Percentiles rank a stretch among this genome's conserved stretches.
Conservation (phyloP, 2,329 filamentous ascomycete genomes). For the Venturia aucupariae region DNA sequence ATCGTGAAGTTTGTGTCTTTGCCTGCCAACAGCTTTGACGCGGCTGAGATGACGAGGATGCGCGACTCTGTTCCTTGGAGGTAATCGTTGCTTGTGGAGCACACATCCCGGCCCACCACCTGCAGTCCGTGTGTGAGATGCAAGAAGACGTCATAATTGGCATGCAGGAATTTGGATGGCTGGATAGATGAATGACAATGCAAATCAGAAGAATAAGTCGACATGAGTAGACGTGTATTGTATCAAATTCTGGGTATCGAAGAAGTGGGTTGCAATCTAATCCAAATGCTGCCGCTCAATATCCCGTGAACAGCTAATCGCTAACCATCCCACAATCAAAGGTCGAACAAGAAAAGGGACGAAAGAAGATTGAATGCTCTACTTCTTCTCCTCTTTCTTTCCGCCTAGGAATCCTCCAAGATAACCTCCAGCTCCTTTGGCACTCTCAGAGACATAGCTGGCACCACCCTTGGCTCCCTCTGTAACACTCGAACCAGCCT, state of each 20-base stretch:
- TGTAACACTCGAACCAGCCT: conserved; percentile 21
- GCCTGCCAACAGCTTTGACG: background rate
- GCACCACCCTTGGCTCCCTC: conserved; percentile 21
- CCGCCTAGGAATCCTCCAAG: conserved; percentile 16
- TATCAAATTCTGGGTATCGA: background rate
- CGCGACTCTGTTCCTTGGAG: background rate
- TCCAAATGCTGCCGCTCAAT: background rate
- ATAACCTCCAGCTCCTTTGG: conserved; percentile 20
- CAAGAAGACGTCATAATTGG: background rate
- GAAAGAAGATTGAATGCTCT: background rate
- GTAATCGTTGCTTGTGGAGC: background rate
- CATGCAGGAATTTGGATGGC: background rate
- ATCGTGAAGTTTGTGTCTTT: background rate
- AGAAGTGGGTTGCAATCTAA: background rate
- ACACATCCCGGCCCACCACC: background rate
- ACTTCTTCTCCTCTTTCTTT: conserved; percentile 13
- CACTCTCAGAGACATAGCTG: conserved; percentile 20
- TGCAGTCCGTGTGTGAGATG: background rate
- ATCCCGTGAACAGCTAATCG: background rate
- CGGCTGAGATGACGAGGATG: conserved; percentile 6
- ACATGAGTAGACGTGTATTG: background rate
- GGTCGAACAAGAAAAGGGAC: background rate
- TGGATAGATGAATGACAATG: background rate
- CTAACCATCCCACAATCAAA: background rate
- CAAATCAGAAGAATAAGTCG: background rate